Percentiles rank a stretch among this genome's conserved stretches.
phyloP scores from a whole-genome alignment of 495 filamentous ascomycete species.

The Cenococcum geophilum region DNA sequence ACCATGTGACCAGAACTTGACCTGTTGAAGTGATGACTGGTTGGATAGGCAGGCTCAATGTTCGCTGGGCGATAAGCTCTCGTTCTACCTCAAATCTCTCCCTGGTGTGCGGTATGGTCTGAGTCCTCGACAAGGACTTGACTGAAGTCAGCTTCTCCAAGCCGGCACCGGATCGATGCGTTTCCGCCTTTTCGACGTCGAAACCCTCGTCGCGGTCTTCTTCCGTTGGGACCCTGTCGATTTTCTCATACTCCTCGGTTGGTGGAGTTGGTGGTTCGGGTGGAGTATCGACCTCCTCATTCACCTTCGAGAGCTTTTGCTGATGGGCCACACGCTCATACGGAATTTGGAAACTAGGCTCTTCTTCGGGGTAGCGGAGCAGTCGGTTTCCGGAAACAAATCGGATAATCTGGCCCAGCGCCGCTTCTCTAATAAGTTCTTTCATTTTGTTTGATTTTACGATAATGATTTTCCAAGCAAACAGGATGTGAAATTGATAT shows the following conservation, averaged over 20 bases:
- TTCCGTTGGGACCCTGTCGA: neutral
- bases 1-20: constrained; percentile 53
- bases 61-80: too few relatives aligned
- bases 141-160: too few relatives aligned
- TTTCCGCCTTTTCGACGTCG: neutral
- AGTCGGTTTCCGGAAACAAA: neutral
- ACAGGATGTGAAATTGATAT: too few relatives aligned
- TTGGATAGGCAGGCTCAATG: too few relatives aligned
- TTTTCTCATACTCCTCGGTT: too few relatives aligned
- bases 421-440: neutral
- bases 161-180: too few relatives aligned
- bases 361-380: neutral
- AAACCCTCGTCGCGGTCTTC: neutral
- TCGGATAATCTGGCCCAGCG: neutral
- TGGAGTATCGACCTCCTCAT: neutral
- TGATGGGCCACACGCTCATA: neutral
- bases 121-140: too few relatives aligned
- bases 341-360: neutral
- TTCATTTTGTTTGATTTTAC: neutral
- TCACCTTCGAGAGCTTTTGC: neutral
- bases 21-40: too few relatives aligned
- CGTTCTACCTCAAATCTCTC: too few relatives aligned
- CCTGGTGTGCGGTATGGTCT: too few relatives aligned
- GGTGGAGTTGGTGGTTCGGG: too few relatives aligned
- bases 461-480: too few relatives aligned